These are phyloP conservation scores for Emmonsiellopsis sp. DNA, from an alignment of 2,329 filamentous ascomycete genomes.

Conservation along the genomic window DNA sequence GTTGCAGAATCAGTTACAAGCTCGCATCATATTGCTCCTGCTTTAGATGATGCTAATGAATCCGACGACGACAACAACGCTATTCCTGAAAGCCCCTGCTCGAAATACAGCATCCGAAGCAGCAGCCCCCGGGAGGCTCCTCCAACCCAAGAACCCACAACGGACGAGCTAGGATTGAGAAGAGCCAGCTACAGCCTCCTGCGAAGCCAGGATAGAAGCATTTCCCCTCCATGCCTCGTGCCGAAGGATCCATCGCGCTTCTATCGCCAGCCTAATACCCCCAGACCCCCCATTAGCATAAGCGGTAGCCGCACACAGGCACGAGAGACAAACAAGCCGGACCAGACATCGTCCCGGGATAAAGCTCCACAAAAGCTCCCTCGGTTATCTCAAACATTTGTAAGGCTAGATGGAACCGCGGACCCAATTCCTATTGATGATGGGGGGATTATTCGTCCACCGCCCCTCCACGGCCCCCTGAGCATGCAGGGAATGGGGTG, in stretches of 20 bases:
- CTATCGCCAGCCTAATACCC: neutral
- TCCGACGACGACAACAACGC: neutral
- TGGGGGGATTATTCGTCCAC: constrained; percentile 22
- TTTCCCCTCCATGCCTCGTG: neutral
- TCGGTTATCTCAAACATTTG: constrained; percentile 23
- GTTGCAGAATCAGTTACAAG: neutral
- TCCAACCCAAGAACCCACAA: no score
- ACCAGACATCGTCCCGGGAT: constrained; percentile 17
- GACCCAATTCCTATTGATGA: constrained; percentile 21
- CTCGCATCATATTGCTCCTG: neutral
- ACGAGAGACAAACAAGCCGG: neutral
- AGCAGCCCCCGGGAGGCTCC: neutral
- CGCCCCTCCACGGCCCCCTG: neutral
- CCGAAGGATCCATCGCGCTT: neutral
- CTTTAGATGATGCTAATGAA: neutral
- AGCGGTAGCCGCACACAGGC: neutral
- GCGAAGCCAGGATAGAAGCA: neutral
- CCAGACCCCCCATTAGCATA: neutral
- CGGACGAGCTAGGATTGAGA: neutral
- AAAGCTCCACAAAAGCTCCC: constrained; percentile 27
- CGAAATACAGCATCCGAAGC: neutral
- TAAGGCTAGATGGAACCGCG: constrained; percentile 10
- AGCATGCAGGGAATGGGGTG: constrained; percentile 6
- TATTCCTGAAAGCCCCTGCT: neutral
- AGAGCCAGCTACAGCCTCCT: neutral